Conservation (phyloP, 2,329 filamentous ascomycete species). For the Albophoma yamanashiensis region DNA sequence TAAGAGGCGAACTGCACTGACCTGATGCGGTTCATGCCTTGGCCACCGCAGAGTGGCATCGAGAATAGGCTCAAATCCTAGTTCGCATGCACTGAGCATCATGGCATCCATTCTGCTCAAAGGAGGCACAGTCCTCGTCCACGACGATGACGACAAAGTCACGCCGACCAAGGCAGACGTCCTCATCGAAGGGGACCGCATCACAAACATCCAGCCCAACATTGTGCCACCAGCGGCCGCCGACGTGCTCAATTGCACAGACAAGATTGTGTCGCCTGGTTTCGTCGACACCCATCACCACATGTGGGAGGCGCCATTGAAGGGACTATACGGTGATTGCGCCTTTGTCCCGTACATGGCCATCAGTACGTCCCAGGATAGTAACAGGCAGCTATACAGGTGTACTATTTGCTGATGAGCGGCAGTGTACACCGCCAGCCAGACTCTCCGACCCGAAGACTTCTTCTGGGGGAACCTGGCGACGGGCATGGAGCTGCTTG, state of each 20-base stretch:
- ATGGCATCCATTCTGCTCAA: not conserved
- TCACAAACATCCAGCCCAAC: not conserved
- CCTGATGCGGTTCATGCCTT: not conserved
- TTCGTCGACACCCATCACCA: constrained; percentile 34
- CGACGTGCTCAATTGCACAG: constrained; percentile 26
- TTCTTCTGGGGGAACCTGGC: not conserved
- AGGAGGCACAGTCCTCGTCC: not conserved
- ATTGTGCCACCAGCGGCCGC: not conserved
- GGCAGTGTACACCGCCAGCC: not conserved
- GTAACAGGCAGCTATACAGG: not conserved
- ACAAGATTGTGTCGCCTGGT: constrained; percentile 27
- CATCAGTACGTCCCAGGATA: not conserved
- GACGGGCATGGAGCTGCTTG: not conserved
- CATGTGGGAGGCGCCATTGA: constrained; percentile 29
- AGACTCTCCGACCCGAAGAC: not conserved
- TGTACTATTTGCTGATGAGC: not conserved
- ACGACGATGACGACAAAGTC: not conserved
- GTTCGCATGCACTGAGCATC: not conserved
- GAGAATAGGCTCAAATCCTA: not conserved
- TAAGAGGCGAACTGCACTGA: not conserved
- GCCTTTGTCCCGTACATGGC: not conserved
- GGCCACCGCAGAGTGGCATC: not conserved
- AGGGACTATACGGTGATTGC: constrained; percentile 4
- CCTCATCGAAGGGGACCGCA: not conserved
- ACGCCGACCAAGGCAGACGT: not conserved